Evolutionary conservation across 2,329 filamentous ascomycete genomes (phyloP).

Genomic region (Fusarium globosum): DNA sequence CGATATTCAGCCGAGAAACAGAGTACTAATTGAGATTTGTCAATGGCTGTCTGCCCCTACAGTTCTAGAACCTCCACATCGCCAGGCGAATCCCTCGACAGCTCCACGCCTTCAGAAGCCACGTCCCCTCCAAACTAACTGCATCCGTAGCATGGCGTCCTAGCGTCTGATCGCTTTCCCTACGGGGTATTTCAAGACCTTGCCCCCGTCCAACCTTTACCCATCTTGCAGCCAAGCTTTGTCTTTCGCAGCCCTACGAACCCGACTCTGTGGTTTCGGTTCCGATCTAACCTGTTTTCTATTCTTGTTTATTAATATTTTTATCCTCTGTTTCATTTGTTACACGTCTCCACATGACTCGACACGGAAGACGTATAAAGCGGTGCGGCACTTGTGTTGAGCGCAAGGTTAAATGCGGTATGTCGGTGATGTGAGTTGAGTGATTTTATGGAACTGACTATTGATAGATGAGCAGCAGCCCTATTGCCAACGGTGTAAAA

Average conservation of each 20-base stretch:
- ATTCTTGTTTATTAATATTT: neutral
- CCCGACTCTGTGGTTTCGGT: neutral
- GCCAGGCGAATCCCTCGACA: neutral
- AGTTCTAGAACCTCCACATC: slow-evolving; percentile 3
- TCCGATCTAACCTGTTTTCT: neutral
- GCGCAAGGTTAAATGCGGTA: slow-evolving; percentile 33
- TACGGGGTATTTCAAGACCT: slow-evolving; percentile 29
- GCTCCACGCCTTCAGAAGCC: neutral
- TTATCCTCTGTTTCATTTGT: neutral
- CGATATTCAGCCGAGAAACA: neutral
- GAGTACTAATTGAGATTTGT: neutral
- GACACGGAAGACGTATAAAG: slow-evolving; percentile 31
- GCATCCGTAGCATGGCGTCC: neutral
- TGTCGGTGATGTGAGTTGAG: neutral
- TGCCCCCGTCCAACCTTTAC: slow-evolving; percentile 8
- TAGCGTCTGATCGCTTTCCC: slow-evolving; percentile 8
- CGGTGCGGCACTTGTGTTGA: slow-evolving; percentile 31
- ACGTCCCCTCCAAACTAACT: slow-evolving; percentile 2
- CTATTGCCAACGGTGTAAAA: slow-evolving; percentile 21
- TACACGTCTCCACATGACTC: slow-evolving; percentile 2
- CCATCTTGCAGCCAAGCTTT: neutral
- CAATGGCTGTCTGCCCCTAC: neutral
- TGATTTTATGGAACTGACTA: neutral
- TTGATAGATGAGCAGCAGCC: slow-evolving; percentile 26
- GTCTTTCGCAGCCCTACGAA: slow-evolving; percentile 5